Conservation (phyloP, 768 basidiomycete genomes). For the Mycena polygramma region DNA sequence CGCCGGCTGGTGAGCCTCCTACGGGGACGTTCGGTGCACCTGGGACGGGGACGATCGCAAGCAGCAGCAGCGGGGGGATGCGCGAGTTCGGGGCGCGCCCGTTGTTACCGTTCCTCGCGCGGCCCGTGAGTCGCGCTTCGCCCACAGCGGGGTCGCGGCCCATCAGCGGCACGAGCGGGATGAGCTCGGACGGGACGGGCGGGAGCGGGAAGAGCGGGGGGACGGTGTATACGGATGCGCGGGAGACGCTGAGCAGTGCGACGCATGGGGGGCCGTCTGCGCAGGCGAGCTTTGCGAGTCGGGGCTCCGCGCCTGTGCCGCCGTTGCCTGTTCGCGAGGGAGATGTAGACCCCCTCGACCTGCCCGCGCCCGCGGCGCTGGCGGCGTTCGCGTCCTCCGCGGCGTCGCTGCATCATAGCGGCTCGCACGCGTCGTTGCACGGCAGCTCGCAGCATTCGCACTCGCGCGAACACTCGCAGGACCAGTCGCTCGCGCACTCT, state of each 20-base stretch:
- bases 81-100: conserved; percentile 35
- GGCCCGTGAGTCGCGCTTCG: neutral
- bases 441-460: neutral
- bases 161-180: conserved; percentile 24
- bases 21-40: neutral
- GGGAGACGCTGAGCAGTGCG: conserved; percentile 34
- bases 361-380: conserved; percentile 30
- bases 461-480: too few relatives aligned
- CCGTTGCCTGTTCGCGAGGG: neutral
- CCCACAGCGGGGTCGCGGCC: neutral
- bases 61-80: too few relatives aligned
- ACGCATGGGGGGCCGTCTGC: conserved; percentile 11
- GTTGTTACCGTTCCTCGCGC: conserved; percentile 28
- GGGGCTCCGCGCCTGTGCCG: too few relatives aligned
- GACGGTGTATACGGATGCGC: conserved; percentile 36
- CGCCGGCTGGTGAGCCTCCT: too few relatives aligned
- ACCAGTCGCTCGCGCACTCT: too few relatives aligned
- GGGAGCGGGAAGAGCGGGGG: conserved; percentile 36
- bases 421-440: conserved; percentile 12
- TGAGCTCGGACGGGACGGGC: conserved; percentile 31
- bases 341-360: conserved; percentile 29
- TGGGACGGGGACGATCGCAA: too few relatives aligned
- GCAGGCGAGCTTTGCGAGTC: neutral
- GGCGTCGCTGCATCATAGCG: neutral
- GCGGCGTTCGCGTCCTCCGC: conserved; percentile 24